Base-by-base conservation (phyloP, 31 red algal genomes). In the Bonnemaisonia californica region DNA sequence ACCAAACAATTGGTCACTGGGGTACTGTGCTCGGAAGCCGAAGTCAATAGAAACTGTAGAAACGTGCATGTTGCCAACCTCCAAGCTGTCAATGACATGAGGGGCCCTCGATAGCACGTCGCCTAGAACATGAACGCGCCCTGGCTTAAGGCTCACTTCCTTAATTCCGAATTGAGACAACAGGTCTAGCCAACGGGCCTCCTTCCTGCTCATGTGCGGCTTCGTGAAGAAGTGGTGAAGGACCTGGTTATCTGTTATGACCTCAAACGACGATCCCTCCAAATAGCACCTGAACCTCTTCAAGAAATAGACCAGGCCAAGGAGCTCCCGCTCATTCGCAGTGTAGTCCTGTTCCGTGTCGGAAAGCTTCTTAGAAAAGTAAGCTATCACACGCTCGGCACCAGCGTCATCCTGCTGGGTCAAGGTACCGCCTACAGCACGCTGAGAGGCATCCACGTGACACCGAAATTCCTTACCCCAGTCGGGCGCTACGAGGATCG, bases 151-250 rank as follows among this genome's bases (percentile, higher is more conserved):
- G 24, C 32, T 82, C 21, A 82, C 70, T 18, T 9, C 4, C 3
- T 23, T 41, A 11, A 84, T 73, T 40, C 68, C 68, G 74, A 84
- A 84, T 24, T 58, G 18, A 35, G 28, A 29, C 8, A 84, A 42
- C 23, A 59, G n/a, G 4, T 86, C 82, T 38, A 77, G 3, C 71
- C 82, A 86, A 2, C 82, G 54, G 24, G 82, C 71, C 56, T 86
- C 82, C 42, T 33, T 62, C 32, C 82, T 26, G 31, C 40, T 86
- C 3, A 86, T 4, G 3, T 62, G 13, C 19, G 51, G 19, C 82
- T 86, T 86, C 11, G 70, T 86, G 31, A 86, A 86, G 16, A 86
- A 69, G 66, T 86, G 57, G 57, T 54, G 76, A 2, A 86, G 42
- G 3, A 77, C 71, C 54, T 86, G 71, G 38, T 77, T 86, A 69